Evolutionary conservation across 768 basidiomycete genomes (phyloP).

Genomic region (Suillus fuscotomentosus): DNA sequence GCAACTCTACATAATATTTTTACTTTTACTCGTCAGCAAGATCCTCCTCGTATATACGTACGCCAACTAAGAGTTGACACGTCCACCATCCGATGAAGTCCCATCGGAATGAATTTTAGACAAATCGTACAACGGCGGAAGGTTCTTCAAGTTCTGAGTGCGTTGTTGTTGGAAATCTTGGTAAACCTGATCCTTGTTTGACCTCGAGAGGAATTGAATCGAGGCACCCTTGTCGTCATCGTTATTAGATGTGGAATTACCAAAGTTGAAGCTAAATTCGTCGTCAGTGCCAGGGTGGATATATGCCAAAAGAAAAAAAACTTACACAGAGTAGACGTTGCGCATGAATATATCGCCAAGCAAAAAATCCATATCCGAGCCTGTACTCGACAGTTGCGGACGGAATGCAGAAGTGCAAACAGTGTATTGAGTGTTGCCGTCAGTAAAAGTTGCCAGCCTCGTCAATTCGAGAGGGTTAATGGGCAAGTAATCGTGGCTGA

Average conservation of each 20-base stretch:
- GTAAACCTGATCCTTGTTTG: slow-evolving; percentile 34
- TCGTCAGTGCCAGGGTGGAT: neutral
- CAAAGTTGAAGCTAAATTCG: slow-evolving; percentile 41
- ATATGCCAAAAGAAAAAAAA: neutral
- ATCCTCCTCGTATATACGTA: neutral
- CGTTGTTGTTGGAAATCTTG: slow-evolving; percentile 21
- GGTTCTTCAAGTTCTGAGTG: slow-evolving; percentile 13
- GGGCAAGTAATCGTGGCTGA: slow-evolving; percentile 32
- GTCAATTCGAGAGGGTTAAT: slow-evolving; percentile 47
- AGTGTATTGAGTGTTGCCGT: slow-evolving; percentile 32
- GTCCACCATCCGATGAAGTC: slow-evolving; percentile 12
- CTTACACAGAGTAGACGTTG: slow-evolving; percentile 45
- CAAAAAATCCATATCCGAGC: slow-evolving; percentile 35
- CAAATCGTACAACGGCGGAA: slow-evolving; percentile 24
- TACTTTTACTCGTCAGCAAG: neutral
- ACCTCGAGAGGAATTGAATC: slow-evolving; percentile 40
- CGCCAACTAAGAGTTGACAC: neutral
- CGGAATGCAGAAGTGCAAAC: slow-evolving; percentile 38
- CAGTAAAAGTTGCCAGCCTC: slow-evolving; percentile 24
- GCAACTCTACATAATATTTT: neutral
- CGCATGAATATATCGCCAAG: slow-evolving; percentile 46
- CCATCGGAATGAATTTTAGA: slow-evolving; percentile 19
- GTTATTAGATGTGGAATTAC: slow-evolving; percentile 21
- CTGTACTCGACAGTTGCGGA: slow-evolving; percentile 22
- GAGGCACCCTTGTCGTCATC: slow-evolving; percentile 28